These are phyloP conservation scores for Quercus phellos DNA, from an alignment of 331 rosid species.

Conservation along the genomic window DNA sequence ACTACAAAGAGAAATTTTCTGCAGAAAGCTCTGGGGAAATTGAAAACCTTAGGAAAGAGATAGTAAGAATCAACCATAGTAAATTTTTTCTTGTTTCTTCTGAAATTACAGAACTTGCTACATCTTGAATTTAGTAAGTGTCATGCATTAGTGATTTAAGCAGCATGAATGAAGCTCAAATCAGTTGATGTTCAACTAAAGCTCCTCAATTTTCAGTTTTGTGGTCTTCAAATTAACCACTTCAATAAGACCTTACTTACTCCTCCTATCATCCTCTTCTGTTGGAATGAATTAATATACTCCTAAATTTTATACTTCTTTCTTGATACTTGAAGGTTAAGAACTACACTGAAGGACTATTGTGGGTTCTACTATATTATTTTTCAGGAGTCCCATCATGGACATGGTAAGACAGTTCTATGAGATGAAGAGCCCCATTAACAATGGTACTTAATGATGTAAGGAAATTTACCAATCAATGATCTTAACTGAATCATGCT, in stretches of 20 bases:
- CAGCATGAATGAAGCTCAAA: background rate
- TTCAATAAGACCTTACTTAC: too few species aligned
- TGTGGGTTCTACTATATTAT: conserved; percentile 55
- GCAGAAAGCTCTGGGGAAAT: conserved; percentile 26
- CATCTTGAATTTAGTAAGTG: too few species aligned
- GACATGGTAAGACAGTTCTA: conserved; percentile 40
- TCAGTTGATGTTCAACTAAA: background rate
- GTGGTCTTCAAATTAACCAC: too few species aligned
- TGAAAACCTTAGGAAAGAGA: conserved; percentile 35
- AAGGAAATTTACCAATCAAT: background rate
- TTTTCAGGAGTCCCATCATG: conserved; percentile 56
- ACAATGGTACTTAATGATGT: background rate
- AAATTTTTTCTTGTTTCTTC: background rate
- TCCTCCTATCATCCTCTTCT: too few species aligned
- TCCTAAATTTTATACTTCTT: background rate
- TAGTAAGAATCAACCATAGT: conserved; percentile 27
- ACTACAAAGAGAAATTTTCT: conserved; percentile 44
- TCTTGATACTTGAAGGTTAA: conserved; percentile 27
- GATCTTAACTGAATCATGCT: background rate
- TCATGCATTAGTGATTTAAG: too few species aligned
- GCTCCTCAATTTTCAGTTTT: background rate
- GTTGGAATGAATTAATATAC: background rate
- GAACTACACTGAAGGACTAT: conserved; percentile 51
- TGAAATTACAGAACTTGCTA: too few species aligned
- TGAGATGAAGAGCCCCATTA: background rate